These are phyloP conservation scores for Boletus coccyginus DNA, from an alignment of 768 basidiomycete genomes.

Conservation along the genomic window DNA sequence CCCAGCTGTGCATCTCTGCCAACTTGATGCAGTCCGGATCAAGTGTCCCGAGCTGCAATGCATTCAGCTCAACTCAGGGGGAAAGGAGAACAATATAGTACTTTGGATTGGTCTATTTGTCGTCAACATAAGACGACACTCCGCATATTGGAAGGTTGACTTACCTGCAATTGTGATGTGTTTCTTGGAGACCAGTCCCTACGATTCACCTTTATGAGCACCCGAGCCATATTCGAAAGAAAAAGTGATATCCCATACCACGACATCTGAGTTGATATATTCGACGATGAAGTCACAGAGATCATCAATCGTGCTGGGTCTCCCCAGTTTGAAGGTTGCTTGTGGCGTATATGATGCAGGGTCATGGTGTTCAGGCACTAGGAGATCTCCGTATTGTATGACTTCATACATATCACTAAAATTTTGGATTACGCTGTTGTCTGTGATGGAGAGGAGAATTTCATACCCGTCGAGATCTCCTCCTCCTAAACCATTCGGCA, in stretches of 20 bases:
- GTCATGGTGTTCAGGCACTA: constrained; percentile 48
- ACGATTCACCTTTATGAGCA: constrained; percentile 8
- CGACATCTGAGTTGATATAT: constrained; percentile 79
- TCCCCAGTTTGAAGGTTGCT: constrained; percentile 35
- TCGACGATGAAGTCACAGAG: constrained; percentile 80
- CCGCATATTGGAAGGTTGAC: constrained; percentile 13
- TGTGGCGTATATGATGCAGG: constrained; percentile 51
- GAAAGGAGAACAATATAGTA: constrained; percentile 22
- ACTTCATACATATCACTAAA: constrained; percentile 65
- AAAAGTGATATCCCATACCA: constrained; percentile 43
- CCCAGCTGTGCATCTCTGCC: constrained; percentile 56
- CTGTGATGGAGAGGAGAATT: not conserved
- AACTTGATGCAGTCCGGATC: constrained; percentile 57
- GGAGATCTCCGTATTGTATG: constrained; percentile 50
- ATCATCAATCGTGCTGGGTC: constrained; percentile 60
- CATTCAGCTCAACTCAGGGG: not conserved
- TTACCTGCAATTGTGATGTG: constrained; percentile 70
- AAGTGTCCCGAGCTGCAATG: constrained; percentile 52
- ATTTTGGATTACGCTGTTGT: not conserved
- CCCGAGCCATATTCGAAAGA: not conserved
- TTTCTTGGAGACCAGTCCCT: constrained; percentile 70
- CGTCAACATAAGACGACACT: not conserved
- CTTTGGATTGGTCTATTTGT: constrained; percentile 65
- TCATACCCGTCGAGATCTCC: constrained; percentile 78
- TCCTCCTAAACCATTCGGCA: constrained; percentile 69